Conservation (phyloP, 805 yeast species). For the Hemisphaericaspora nanyangensis region DNA sequence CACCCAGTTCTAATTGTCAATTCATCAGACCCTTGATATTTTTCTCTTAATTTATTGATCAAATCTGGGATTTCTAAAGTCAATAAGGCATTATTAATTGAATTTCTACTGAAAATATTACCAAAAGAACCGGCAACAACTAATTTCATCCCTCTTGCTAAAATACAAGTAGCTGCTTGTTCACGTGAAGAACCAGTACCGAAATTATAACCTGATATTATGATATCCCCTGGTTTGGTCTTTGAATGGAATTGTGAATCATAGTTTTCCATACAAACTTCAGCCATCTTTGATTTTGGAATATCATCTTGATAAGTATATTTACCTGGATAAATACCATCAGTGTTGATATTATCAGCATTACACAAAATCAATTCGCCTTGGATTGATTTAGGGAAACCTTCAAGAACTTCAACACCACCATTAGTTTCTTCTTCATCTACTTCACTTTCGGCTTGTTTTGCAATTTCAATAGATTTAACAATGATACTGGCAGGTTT, state of each 20-base stretch:
- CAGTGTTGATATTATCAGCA: conserved; percentile 95
- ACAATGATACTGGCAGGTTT: conserved; percentile 49
- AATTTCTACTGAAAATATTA: conserved; percentile 92
- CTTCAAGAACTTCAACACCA: conserved; percentile 74
- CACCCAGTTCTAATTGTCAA: conserved; percentile 94
- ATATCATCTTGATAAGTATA: conserved; percentile 98
- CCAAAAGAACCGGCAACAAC: conserved; percentile 98
- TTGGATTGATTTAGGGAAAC: conserved; percentile 83
- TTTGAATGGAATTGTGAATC: conserved; percentile 82
- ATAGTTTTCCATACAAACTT: conserved; percentile 99
- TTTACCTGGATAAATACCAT: conserved; percentile 98
- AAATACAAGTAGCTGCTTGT: conserved; percentile 97
- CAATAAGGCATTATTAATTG: conserved; percentile 92
- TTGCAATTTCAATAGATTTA: conserved; percentile 31
- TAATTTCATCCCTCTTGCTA: conserved; percentile 88
- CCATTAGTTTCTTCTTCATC: conserved; percentile 30
- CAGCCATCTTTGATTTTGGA: conserved; percentile 92
- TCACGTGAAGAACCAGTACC: conserved; percentile 99
- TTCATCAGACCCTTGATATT: conserved; percentile 57
- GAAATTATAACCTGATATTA: conserved; percentile 89
- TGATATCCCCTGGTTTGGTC: conserved; percentile 83
- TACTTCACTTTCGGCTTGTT: conserved; percentile 24
- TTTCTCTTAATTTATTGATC: conserved; percentile 69
- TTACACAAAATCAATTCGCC: conserved; percentile 96
- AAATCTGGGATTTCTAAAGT: conserved; percentile 91